Conservation (phyloP, 177 flowering plant genomes). For the Vitis hybrid region DNA sequence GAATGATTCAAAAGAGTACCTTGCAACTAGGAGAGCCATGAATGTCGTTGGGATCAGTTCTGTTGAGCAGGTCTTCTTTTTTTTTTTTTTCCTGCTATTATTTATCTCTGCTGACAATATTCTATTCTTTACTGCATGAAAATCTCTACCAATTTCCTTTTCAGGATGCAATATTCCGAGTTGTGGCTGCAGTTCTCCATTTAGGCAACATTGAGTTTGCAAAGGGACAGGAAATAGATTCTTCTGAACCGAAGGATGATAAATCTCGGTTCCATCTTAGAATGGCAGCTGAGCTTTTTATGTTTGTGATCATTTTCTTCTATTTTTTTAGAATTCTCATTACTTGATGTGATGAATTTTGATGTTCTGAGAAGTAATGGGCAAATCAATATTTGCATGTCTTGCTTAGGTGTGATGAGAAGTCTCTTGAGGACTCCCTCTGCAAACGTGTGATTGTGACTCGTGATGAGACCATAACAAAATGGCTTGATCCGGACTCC, state of each 20-base stretch:
- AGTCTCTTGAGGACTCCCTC: slow-evolving; percentile 82
- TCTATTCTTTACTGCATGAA: neutral
- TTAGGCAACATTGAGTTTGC: slow-evolving; percentile 87
- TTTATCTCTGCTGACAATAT: no score
- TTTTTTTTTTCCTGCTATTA: neutral
- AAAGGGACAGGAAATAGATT: slow-evolving; percentile 76
- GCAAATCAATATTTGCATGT: slow-evolving; percentile 4
- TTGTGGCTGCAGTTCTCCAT: slow-evolving; percentile 96
- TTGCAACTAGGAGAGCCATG: slow-evolving; percentile 87
- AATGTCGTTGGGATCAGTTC: slow-evolving; percentile 82
- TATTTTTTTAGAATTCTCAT: neutral
- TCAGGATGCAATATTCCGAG: slow-evolving; percentile 92
- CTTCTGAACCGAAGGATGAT: slow-evolving; percentile 92
- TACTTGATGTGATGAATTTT: neutral
- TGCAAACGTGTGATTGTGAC: slow-evolving; percentile 96
- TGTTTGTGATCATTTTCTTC: slow-evolving; percentile 35
- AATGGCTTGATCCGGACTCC: slow-evolving; percentile 78
- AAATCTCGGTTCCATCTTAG: slow-evolving; percentile 76
- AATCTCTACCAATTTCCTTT: slow-evolving; percentile 6
- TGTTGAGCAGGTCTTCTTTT: slow-evolving; percentile 69
- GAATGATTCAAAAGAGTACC: slow-evolving; percentile 81
- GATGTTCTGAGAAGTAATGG: neutral
- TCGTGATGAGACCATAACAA: slow-evolving; percentile 91
- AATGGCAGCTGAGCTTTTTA: slow-evolving; percentile 87
- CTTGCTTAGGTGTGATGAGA: slow-evolving; percentile 79